These are phyloP conservation scores for Pythium dissotocum DNA, from an alignment of 352 stramenopile species.

Conservation along the genomic window DNA sequence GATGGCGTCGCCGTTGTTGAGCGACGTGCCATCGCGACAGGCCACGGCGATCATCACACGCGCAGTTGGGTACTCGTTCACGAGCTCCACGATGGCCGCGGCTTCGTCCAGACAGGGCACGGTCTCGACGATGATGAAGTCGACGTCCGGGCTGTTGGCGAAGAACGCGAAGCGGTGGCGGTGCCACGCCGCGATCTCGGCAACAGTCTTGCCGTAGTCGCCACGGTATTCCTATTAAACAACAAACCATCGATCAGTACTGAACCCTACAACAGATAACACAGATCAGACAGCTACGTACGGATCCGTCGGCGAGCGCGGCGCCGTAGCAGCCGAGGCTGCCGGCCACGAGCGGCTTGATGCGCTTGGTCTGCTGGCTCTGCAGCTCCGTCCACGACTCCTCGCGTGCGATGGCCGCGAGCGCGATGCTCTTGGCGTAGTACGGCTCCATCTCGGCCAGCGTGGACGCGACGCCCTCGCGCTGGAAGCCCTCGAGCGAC, in stretches of 20 bases:
- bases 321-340: slow-evolving; percentile 89
- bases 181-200: slow-evolving; percentile 80
- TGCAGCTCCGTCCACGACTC: slow-evolving; percentile 49
- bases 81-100: slow-evolving; percentile 68
- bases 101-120: slow-evolving; percentile 85
- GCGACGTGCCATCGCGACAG: slow-evolving; percentile 56
- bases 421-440: slow-evolving; percentile 73
- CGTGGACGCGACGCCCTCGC: slow-evolving; percentile 48
- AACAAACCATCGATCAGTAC: slow-evolving; percentile 5
- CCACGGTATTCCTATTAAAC: slow-evolving; percentile 76
- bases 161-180: slow-evolving; percentile 74
- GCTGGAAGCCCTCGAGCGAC: slow-evolving; percentile 79
- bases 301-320: slow-evolving; percentile 79
- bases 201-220: slow-evolving; percentile 68
- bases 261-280: background rate
- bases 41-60: slow-evolving; percentile 67
- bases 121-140: slow-evolving; percentile 87
- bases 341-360: slow-evolving; percentile 73
- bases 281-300: slow-evolving; percentile 27
- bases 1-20: slow-evolving; percentile 73
- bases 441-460: slow-evolving; percentile 54
- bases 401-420: slow-evolving; percentile 70
- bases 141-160: slow-evolving; percentile 40
- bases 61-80: slow-evolving; percentile 61
- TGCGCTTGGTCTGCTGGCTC: slow-evolving; percentile 32